Base-by-base conservation (phyloP, 2,329 filamentous ascomycete genomes). In the Akanthomyces muscarius region DNA sequence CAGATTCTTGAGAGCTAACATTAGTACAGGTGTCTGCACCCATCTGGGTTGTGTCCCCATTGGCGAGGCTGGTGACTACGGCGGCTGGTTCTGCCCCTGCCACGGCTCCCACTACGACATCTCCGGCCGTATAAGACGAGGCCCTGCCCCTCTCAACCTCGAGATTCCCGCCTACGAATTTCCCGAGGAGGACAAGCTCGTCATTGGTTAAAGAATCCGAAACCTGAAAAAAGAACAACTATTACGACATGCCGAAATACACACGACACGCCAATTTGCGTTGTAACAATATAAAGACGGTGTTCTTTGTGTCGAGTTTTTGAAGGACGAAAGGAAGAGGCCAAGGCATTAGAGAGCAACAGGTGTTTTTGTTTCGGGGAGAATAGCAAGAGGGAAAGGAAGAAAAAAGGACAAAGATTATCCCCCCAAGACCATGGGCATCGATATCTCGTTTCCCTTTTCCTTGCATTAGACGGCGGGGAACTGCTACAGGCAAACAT, bases 91-190 rank as follows among this genome's bases (percentile, higher is more conserved):
- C 90, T 99, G 95, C 85, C 95, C 95, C 69, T 99, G 95, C 90
- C 95, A 99, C 87, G 95, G 95, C 80, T 97, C 93, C 71, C 95
- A 99, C 86, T 99, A 99, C 87, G 95, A 99, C 78, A 98, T 99
- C 79, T 98, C 93, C 68, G 95, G 95, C 78, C 92, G 95, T 81
- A 91, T 97, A 86, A 89, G 95, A 84, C 97, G 91, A 86, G 95
- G 95, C 69, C 95, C 95, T 68, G 95, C 95, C 66, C 95, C 95
- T 69, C 87, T 99, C 74, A 99, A 99, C 86, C 88, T 99, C 76
- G 95, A 98, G 83, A 88, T 98, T 70, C 95, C 94, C 69, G 77
- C 80, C 73, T 97, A 97, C 84, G 91, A 91, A 73, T 98, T 99
- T 87, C 88, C 91, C 67, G 90, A 94, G 76, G 95, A 97, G 14